Evolutionary conservation across 768 basidiomycete species (phyloP), one percentile per base, ranked within the genome.

Genomic region (Mycena haematopus): DNA sequence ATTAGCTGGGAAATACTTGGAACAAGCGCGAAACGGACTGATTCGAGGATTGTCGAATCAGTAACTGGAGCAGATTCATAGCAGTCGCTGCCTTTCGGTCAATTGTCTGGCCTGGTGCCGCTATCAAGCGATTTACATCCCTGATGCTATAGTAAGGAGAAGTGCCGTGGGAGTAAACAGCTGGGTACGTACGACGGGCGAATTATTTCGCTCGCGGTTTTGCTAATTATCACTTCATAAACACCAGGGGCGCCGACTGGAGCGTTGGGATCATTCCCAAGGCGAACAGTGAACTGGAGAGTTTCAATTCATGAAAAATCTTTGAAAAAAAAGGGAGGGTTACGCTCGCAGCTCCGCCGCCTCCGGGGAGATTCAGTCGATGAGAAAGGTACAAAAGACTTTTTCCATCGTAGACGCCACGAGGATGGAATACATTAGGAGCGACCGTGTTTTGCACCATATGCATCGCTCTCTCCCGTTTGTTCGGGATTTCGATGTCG

Each of bases 21-120:
- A 25, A 53, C 29, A 8, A 50, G 24, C 17, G n/a, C 46, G 31
- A 52, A 38, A 74, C 78, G 29, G 56, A 82, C 84, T 79, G 63
- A 36, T 85, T 84, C 0, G 79, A 75, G 0, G 72, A 77, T 55
- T 85, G 84, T 0, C 83, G 77, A 2, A 86, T 62, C 13, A 86
- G 75, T 1, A 86, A 70, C 47, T 86, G 84, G 0, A 86, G 57
- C 1, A 86, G 66, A 38, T 82, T 86, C 0, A 78, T 75, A 0
- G 83, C 82, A 3, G 75, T 74, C 1, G 71, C 40, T 4, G 77
- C 74, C 25, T 74, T 71, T 6, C 31, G 53, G 66, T 21, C n/a
- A 75, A 68, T 50, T 38, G 29, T 44, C n/a, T 57, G 57, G 13
- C 64, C 55, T 6, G 45, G 33, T 1, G 36, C 29, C 10, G 50